phyloP scores from a whole-genome alignment of 148 eudicot species.

The Dysphania ambrosioides region DNA sequence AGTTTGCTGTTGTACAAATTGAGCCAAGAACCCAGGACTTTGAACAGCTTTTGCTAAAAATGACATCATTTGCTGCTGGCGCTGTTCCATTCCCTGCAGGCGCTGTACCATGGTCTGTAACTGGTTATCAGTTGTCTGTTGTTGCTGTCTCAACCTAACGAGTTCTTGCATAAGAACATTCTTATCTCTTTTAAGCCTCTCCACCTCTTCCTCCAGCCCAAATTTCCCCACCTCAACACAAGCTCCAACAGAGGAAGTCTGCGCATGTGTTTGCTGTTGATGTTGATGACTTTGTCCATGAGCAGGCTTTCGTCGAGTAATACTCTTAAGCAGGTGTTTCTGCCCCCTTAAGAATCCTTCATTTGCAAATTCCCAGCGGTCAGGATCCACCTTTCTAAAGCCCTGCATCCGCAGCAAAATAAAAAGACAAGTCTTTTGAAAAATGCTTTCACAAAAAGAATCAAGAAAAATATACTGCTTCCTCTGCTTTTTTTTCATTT shows the following conservation, averaged over 20 bases:
- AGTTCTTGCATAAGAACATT: constrained; percentile 74
- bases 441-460: background rate
- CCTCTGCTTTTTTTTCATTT: too few species aligned
- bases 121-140: constrained; percentile 59
- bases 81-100: constrained; percentile 64
- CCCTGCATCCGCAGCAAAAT: constrained; percentile 42
- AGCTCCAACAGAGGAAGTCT: constrained; percentile 48
- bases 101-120: constrained; percentile 55
- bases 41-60: constrained; percentile 64
- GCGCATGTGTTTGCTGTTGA: constrained; percentile 39
- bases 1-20: constrained; percentile 60
- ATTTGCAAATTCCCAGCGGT: constrained; percentile 80
- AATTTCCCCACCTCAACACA: constrained; percentile 74
- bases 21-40: constrained; percentile 66
- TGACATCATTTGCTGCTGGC: constrained; percentile 77
- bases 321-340: constrained; percentile 54
- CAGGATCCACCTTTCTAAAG: constrained; percentile 77
- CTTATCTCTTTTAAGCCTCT: constrained; percentile 66
- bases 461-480: too few species aligned
- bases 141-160: constrained; percentile 62
- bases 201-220: constrained; percentile 69
- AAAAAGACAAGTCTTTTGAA: background rate
- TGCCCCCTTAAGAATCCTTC: constrained; percentile 74
- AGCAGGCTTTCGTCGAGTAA: constrained; percentile 49
- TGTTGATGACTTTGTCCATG: constrained; percentile 40